Evolutionary conservation across 208 protist genomes (phyloP).

Genomic region (Balamuthia mandrillaris): DNA sequence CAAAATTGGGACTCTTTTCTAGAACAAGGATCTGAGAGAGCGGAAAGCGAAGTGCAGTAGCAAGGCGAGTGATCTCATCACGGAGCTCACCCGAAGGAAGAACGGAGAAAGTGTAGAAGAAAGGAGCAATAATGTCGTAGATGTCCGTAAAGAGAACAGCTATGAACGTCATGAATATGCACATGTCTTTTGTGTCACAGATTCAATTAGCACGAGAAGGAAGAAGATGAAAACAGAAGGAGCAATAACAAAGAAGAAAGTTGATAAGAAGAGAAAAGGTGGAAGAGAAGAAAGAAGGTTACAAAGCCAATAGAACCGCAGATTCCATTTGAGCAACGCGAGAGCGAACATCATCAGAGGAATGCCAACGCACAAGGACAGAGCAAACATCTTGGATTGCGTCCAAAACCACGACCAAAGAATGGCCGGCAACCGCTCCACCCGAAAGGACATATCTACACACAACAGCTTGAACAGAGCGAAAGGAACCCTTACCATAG

Average conservation of each 20-base stretch:
- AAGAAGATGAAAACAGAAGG: background rate
- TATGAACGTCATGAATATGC: background rate
- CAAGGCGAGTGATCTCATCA: background rate
- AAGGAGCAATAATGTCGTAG: background rate
- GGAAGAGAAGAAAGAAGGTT: background rate
- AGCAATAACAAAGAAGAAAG: background rate
- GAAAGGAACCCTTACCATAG: background rate
- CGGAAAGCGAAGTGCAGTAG: background rate
- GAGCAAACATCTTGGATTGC: constrained; percentile 20
- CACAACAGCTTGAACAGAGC: background rate
- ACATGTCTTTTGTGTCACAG: background rate
- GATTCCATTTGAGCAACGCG: background rate
- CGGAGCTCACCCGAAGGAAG: background rate
- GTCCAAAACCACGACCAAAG: background rate
- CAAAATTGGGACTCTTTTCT: background rate
- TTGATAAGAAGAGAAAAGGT: no score
- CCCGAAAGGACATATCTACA: constrained; percentile 1
- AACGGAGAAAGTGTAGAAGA: background rate
- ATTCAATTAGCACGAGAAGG: background rate
- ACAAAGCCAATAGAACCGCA: constrained; percentile 5
- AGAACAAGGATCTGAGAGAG: background rate
- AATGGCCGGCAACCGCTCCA: background rate
- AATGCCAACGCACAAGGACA: background rate
- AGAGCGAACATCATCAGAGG: background rate
- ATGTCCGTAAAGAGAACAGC: constrained; percentile 21